Evolutionary conservation across 257 asterid species (phyloP).

Genomic region (Scutellaria barbata): DNA sequence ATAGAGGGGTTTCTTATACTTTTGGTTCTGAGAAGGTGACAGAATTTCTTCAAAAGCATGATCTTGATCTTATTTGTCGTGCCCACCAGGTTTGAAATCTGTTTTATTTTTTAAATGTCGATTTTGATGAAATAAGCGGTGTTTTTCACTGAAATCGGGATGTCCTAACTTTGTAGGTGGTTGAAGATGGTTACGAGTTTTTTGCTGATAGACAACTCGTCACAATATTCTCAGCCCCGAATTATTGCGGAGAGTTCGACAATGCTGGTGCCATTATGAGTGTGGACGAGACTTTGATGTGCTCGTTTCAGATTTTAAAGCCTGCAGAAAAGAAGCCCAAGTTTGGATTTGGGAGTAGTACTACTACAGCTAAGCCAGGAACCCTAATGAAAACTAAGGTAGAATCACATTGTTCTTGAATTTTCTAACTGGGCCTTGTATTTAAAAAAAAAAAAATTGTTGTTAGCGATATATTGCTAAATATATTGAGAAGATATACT

Average conservation of each 20-base stretch:
- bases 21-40: slow-evolving; percentile 74
- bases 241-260: slow-evolving; percentile 81
- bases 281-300: slow-evolving; percentile 77
- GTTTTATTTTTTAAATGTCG: not conserved
- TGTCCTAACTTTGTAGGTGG: slow-evolving; percentile 48
- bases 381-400: slow-evolving; percentile 62
- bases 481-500: no score
- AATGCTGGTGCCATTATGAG: slow-evolving; percentile 93
- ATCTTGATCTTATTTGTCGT: slow-evolving; percentile 80
- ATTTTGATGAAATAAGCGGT: not conserved
- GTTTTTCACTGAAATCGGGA: not conserved
- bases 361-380: slow-evolving; percentile 52
- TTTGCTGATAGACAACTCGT: slow-evolving; percentile 81
- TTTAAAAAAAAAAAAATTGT: no score
- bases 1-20: slow-evolving; percentile 74
- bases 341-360: slow-evolving; percentile 67
- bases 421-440: no score
- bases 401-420: no score
- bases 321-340: slow-evolving; percentile 74
- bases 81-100: slow-evolving; percentile 72
- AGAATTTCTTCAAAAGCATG: slow-evolving; percentile 72
- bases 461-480: no score
- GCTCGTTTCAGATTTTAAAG: slow-evolving; percentile 82
- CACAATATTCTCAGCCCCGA: slow-evolving; percentile 80
- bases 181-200: slow-evolving; percentile 86